Percentiles rank a stretch among this genome's conserved stretches.
These are phyloP conservation scores for Endotrypanum monterogeii DNA, from an alignment of 208 protist species.

Conservation along the genomic window DNA sequence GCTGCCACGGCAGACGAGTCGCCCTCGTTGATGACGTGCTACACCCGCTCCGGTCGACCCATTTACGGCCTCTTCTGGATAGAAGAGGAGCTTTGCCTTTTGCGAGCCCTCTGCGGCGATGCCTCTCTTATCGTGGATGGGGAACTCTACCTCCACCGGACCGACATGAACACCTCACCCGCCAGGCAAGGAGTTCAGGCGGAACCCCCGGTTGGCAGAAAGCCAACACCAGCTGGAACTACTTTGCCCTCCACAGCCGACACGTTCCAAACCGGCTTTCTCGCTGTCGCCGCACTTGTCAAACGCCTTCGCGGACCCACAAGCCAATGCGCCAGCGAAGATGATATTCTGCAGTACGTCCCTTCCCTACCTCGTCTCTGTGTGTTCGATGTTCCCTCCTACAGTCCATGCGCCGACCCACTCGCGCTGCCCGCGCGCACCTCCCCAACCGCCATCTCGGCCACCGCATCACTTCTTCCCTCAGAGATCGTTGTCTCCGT, in stretches of 20 bases:
- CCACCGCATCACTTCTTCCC: not conserved
- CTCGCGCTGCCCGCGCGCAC: not conserved
- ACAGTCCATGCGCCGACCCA: constrained; percentile 35
- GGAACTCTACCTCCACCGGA: constrained; percentile 84
- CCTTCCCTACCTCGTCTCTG: constrained; percentile 63
- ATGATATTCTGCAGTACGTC: constrained; percentile 71
- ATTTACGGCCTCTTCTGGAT: constrained; percentile 85
- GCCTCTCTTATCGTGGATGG: constrained; percentile 71
- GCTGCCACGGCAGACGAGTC: not conserved
- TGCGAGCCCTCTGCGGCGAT: constrained; percentile 74
- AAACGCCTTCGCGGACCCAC: constrained; percentile 62
- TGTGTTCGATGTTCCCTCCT: constrained; percentile 83
- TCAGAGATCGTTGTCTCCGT: not conserved
- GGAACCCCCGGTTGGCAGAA: not conserved
- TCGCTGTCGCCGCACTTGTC: constrained; percentile 73
- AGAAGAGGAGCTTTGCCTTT: constrained; percentile 76
- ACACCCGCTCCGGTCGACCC: constrained; percentile 77
- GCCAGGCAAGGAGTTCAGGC: not conserved
- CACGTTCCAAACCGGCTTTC: constrained; percentile 66
- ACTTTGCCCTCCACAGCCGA: not conserved
- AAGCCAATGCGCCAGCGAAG: constrained; percentile 29
- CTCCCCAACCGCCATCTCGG: not conserved
- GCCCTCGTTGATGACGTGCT: constrained; percentile 52
- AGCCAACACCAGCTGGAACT: not conserved
- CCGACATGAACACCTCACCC: constrained; percentile 7